A percentile compares a stretch with the other conserved stretches of the same genome.
Conservation (phyloP, 805 yeast species). For the Ogataea dorogensis region DNA sequence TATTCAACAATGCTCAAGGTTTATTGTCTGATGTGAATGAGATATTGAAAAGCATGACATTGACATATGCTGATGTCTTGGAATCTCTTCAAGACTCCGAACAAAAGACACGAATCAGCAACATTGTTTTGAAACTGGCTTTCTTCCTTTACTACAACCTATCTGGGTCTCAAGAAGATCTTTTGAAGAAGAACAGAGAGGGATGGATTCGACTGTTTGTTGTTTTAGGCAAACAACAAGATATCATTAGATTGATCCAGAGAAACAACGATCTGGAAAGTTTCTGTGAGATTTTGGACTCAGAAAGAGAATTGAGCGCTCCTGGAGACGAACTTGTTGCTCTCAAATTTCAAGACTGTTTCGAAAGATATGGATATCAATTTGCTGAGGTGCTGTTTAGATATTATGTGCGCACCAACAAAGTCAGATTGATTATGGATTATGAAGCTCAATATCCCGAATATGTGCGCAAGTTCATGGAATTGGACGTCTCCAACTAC, state of each 20-base stretch:
- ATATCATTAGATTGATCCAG: conserved; percentile 64
- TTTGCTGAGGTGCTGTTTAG: conserved; percentile 68
- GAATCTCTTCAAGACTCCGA: conserved; percentile 16
- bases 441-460: conserved; percentile 53
- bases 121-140: conserved; percentile 22
- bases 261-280: conserved; percentile 63
- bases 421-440: conserved; percentile 52
- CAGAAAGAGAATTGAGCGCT: conserved; percentile 36
- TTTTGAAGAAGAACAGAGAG: conserved; percentile 24
- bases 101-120: conserved; percentile 14
- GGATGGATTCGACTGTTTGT: conserved; percentile 63
- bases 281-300: conserved; percentile 53
- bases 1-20: conserved; percentile 17
- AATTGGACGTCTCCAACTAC: conserved; percentile 41
- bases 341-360: conserved; percentile 40
- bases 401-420: conserved; percentile 52
- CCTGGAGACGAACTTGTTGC: conserved; percentile 30
- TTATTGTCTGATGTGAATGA: conserved; percentile 21
- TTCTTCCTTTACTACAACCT: conserved; percentile 25
- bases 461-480: conserved; percentile 52
- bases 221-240: conserved; percentile 45
- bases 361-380: conserved; percentile 59
- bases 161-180: conserved; percentile 3
- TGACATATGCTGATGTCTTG: conserved; percentile 13
- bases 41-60: conserved; percentile 17